These are phyloP conservation scores for Discostella stelligera DNA, from an alignment of 352 stramenopile species.

Conservation along the genomic window DNA sequence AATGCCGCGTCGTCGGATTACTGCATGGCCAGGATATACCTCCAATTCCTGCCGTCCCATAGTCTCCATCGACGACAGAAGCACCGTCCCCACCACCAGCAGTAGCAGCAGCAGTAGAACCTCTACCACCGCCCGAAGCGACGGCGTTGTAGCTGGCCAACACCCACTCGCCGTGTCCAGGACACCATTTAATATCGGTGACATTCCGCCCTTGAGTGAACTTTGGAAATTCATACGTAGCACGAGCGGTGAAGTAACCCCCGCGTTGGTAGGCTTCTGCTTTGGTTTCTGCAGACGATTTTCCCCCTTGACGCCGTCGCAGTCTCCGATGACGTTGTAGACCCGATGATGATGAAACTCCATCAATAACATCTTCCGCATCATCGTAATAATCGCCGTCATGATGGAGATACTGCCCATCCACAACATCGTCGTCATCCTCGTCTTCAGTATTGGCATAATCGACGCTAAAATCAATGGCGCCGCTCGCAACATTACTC, in stretches of 20 bases:
- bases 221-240: constrained; percentile 65
- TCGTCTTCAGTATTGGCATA: constrained; percentile 51
- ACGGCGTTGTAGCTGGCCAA: constrained; percentile 66
- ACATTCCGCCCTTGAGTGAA: constrained; percentile 68
- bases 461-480: constrained; percentile 63
- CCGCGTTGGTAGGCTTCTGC: constrained; percentile 33
- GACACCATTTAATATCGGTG: constrained; percentile 81
- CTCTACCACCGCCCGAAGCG: constrained; percentile 26
- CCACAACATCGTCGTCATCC: constrained; percentile 5
- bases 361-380: constrained; percentile 4
- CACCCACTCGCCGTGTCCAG: constrained; percentile 71
- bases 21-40: constrained; percentile 3
- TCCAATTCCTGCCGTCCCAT: constrained; percentile 21
- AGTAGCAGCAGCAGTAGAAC: not conserved
- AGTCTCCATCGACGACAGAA: not conserved
- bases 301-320: not conserved
- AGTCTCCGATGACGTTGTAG: not conserved
- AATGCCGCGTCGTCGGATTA: constrained; percentile 30
- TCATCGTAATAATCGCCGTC: constrained; percentile 15
- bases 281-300: constrained; percentile 9
- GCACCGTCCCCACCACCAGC: not conserved
- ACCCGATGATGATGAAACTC: constrained; percentile 1
- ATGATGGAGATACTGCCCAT: constrained; percentile 44
- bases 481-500: not conserved
- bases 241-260: constrained; percentile 52